phyloP scores from a whole-genome alignment of 139 green algal species.

The Chlamydomonas sphaeroides region DNA sequence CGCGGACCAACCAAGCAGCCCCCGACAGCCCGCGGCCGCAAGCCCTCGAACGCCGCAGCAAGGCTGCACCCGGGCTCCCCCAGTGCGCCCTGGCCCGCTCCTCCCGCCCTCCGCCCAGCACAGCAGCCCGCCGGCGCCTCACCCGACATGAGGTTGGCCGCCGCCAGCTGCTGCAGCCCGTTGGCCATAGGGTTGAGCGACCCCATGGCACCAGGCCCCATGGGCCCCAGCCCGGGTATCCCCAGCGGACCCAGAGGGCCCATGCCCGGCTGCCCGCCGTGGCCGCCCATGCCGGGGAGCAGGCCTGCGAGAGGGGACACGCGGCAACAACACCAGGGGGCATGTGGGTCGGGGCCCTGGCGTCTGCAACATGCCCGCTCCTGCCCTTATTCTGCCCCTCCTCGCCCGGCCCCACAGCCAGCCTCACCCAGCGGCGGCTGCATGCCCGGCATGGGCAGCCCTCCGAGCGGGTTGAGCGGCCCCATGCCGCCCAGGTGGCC shows the following conservation, averaged over 20 bases:
- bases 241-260: conserved; percentile 19
- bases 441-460: conserved; percentile 26
- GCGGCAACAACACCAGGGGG: neutral
- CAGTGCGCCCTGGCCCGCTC: too few relatives aligned
- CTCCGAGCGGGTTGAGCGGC: neutral
- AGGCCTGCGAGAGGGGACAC: neutral
- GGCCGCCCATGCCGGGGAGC: neutral
- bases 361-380: too few relatives aligned
- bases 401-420: too few relatives aligned
- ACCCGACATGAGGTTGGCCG: conserved; percentile 35
- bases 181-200: conserved; percentile 26
- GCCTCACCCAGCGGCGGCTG: conserved; percentile 28
- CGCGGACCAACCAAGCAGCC: too few relatives aligned
- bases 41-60: too few relatives aligned
- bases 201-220: too few relatives aligned
- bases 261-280: conserved; percentile 1
- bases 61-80: too few relatives aligned
- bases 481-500: neutral
- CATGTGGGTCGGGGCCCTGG: too few relatives aligned
- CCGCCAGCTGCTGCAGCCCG: conserved; percentile 25
- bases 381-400: too few relatives aligned
- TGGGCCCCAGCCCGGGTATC: neutral
- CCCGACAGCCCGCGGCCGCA: too few relatives aligned
- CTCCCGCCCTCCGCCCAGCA: neutral
- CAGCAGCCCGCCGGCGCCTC: too few relatives aligned